Evolutionary conservation across 2,329 filamentous ascomycete genomes (phyloP).

Genomic region (Paecilomyces formosus): DNA sequence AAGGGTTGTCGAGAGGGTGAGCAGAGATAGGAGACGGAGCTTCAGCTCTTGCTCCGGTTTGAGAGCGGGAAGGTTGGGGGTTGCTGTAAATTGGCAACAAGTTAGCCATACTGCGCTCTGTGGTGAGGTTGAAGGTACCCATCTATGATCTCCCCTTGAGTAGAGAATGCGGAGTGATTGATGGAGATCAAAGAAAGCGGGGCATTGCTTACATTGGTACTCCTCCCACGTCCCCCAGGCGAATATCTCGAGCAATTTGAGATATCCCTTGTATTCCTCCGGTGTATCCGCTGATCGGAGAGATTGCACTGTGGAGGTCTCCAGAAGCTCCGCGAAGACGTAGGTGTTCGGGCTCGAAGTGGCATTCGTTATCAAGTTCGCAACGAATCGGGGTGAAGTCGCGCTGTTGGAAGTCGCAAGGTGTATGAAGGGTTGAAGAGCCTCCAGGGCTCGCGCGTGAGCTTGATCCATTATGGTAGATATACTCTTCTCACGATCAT

Average conservation of each 20-base stretch:
- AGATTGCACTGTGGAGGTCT: conserved; percentile 68
- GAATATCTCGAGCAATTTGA: conserved; percentile 77
- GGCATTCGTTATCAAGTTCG: conserved; percentile 78
- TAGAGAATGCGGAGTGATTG: not conserved
- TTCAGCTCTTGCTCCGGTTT: conserved; percentile 69
- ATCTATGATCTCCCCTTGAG: not conserved
- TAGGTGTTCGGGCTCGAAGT: conserved; percentile 86
- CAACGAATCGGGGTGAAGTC: conserved; percentile 69
- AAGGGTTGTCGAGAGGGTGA: conserved; percentile 66
- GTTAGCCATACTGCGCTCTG: conserved; percentile 2
- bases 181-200: not conserved
- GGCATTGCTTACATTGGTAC: conserved; percentile 52
- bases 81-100: conserved; percentile 26
- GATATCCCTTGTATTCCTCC: conserved; percentile 56
- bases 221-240: conserved; percentile 82
- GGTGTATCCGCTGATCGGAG: conserved; percentile 49
- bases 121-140: conserved; percentile 13
- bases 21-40: conserved; percentile 81
- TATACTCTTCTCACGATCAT: not conserved
- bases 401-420: conserved; percentile 72
- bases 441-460: conserved; percentile 50
- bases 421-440: conserved; percentile 74
- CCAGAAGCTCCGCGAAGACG: conserved; percentile 89
- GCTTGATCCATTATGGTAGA: conserved; percentile 35
- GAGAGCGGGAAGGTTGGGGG: conserved; percentile 60